phyloP scores from a whole-genome alignment of 2,329 filamentous ascomycete species.

The Fusarium xyrophilum region DNA sequence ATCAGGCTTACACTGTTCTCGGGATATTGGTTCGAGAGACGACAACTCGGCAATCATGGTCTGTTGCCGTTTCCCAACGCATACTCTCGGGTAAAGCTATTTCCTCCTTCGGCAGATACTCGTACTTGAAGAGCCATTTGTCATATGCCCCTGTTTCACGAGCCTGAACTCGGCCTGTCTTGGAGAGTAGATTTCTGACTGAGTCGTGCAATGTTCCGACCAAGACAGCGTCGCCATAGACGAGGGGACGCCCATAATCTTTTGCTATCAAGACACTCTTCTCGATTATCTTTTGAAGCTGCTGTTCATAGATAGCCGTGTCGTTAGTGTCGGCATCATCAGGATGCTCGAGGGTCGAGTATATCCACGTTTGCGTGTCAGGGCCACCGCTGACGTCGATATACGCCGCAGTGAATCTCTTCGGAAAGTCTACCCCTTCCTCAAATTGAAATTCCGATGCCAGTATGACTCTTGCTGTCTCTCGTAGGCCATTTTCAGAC shows the following conservation, averaged over 20 bases:
- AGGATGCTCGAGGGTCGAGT: constrained; percentile 57
- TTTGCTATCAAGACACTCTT: constrained; percentile 42
- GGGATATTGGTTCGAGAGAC: constrained; percentile 63
- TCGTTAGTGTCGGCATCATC: constrained; percentile 3
- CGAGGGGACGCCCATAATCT: constrained; percentile 28
- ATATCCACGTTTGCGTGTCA: constrained; percentile 72
- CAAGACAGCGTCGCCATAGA: constrained; percentile 46
- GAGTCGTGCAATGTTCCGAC: constrained; percentile 46
- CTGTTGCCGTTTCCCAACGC: constrained; percentile 60
- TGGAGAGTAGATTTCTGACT: constrained; percentile 38
- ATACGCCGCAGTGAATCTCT: constrained; percentile 63
- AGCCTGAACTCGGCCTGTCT: constrained; percentile 38
- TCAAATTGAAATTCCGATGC: constrained; percentile 33
- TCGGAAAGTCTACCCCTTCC: background rate
- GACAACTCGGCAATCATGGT: constrained; percentile 64
- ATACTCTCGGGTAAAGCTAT: constrained; percentile 55
- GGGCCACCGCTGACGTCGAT: constrained; percentile 66
- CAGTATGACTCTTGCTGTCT: constrained; percentile 53
- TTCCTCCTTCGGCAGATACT: constrained; percentile 50
- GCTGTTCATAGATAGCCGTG: constrained; percentile 40
- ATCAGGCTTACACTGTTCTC: constrained; percentile 53
- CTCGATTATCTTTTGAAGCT: constrained; percentile 45
- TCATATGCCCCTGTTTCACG: constrained; percentile 49
- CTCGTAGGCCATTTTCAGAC: constrained; percentile 51
- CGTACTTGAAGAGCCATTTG: constrained; percentile 65